These are phyloP conservation scores for Monoraphidium neglectum DNA, from an alignment of 139 green algal species.

Conservation along the genomic window DNA sequence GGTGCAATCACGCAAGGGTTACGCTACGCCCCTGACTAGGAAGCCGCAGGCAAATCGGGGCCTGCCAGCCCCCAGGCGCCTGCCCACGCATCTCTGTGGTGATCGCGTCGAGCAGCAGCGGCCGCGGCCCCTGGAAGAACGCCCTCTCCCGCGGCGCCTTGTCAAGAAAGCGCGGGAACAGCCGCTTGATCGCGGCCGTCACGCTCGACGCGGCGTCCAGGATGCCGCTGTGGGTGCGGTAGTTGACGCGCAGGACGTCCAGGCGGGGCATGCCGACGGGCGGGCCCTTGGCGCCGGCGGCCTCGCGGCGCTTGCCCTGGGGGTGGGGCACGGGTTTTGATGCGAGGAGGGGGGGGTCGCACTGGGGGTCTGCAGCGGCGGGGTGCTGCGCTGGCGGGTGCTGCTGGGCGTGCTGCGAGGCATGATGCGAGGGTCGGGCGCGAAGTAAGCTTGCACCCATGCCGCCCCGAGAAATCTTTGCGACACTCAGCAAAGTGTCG, in stretches of 20 bases:
- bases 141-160: conserved; percentile 55
- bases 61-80: too few species aligned
- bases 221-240: conserved; percentile 47
- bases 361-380: background rate
- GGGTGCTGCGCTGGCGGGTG: background rate
- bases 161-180: conserved; percentile 68
- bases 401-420: background rate
- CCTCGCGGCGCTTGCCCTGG: conserved; percentile 19
- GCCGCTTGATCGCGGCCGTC: conserved; percentile 55
- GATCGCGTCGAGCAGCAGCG: conserved; percentile 16
- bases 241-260: conserved; percentile 11
- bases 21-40: too few species aligned
- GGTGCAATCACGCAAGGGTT: too few species aligned
- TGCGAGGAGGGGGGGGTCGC: background rate
- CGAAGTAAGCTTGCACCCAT: background rate
- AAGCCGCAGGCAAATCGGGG: too few species aligned
- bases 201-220: conserved; percentile 60
- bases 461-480: background rate
- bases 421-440: background rate
- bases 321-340: background rate
- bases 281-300: background rate
- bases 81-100: background rate
- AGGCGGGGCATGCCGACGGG: conserved; percentile 25
- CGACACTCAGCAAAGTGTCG: background rate
- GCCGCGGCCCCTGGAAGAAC: conserved; percentile 58